Conservation (phyloP, 2,329 filamentous ascomycete genomes). For the Pseudogymnoascus sp. region DNA sequence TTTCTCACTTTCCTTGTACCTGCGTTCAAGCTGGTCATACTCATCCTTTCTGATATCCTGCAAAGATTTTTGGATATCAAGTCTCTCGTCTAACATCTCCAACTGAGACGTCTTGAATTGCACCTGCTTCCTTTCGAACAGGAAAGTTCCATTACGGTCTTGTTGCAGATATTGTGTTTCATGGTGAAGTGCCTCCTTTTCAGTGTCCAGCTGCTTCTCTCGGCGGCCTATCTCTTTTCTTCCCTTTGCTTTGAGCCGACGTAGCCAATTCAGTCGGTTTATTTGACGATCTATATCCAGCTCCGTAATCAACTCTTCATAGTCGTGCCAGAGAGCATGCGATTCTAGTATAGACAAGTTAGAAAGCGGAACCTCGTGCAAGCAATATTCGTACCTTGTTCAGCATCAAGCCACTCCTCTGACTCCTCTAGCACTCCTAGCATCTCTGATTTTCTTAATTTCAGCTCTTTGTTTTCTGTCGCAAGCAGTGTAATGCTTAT, state of each 20-base stretch:
- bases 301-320: background rate
- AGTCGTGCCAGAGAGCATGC: background rate
- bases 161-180: background rate
- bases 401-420: background rate
- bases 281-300: background rate
- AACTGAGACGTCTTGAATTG: background rate
- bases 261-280: background rate
- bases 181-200: background rate
- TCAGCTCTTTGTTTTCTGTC: background rate
- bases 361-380: background rate
- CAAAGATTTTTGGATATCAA: background rate
- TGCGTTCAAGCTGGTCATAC: background rate
- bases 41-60: background rate
- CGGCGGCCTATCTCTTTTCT: background rate
- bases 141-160: background rate
- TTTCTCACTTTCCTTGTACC: background rate
- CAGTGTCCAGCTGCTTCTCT: background rate
- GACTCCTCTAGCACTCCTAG: background rate
- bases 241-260: background rate
- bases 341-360: background rate
- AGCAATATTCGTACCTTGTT: background rate
- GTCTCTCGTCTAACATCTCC: background rate
- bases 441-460: background rate
- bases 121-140: background rate
- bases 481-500: background rate